phyloP scores from a whole-genome alignment of 352 stramenopile species.

The Halophytophthora polymorphica region DNA sequence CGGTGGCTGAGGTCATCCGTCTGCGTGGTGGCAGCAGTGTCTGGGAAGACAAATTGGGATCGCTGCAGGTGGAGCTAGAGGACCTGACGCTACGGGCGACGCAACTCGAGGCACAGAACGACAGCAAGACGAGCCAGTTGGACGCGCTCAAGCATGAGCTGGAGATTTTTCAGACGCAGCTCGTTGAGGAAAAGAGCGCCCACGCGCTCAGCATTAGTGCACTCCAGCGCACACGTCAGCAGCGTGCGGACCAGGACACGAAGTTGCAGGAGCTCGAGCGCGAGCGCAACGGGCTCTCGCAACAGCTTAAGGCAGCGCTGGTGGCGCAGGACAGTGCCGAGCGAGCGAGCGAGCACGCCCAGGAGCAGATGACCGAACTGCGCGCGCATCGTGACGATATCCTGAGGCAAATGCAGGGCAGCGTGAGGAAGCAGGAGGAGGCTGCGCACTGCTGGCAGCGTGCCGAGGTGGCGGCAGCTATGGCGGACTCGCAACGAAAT shows the following conservation, averaged over 20 bases:
- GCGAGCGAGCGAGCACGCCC: conserved; percentile 18
- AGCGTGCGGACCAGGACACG: conserved; percentile 5
- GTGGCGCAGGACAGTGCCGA: conserved; percentile 33
- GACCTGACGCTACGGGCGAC: conserved; percentile 26
- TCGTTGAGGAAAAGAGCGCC: conserved; percentile 49
- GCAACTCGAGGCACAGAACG: conserved; percentile 29
- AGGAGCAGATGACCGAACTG: conserved; percentile 27
- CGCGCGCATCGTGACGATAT: conserved; percentile 50
- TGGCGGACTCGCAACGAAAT: conserved; percentile 68
- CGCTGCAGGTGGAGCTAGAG: conserved; percentile 63
- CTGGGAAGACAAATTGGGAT: conserved; percentile 73
- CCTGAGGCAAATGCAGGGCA: conserved; percentile 40
- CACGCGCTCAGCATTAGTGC: conserved; percentile 11
- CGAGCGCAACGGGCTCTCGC: conserved; percentile 9
- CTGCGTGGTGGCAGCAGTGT: conserved; percentile 58
- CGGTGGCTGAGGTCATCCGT: conserved; percentile 65
- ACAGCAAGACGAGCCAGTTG: conserved; percentile 21
- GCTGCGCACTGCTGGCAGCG: conserved; percentile 47
- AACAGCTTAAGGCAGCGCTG: conserved; percentile 22
- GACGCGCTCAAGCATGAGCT: conserved; percentile 24
- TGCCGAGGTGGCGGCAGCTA: conserved; percentile 50
- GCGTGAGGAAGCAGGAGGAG: conserved; percentile 41
- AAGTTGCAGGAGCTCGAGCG: conserved; percentile 9
- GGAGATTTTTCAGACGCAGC: conserved; percentile 26
- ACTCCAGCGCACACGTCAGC: conserved; percentile 11